These are phyloP conservation scores for Penicillium simplicissimum DNA, from an alignment of 495 filamentous ascomycete genomes.

Conservation along the genomic window DNA sequence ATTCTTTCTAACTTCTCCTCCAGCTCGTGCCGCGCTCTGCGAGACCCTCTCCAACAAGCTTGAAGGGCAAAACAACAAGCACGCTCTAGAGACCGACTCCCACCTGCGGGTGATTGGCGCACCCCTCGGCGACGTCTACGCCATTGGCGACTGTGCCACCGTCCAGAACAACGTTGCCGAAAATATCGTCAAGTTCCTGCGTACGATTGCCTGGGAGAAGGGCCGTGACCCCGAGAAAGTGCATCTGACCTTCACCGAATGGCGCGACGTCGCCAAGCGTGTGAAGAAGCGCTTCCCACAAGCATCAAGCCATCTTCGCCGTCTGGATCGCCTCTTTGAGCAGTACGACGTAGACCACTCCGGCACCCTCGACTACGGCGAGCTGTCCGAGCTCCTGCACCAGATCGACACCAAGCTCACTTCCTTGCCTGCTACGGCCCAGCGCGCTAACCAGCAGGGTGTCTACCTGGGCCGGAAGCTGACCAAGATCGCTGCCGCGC, in stretches of 20 bases:
- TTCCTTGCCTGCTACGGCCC: constrained; percentile 85
- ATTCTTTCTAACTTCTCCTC: constrained; percentile 3
- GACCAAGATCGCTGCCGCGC: constrained; percentile 81
- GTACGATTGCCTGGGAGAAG: constrained; percentile 87
- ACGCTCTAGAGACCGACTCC: constrained; percentile 92
- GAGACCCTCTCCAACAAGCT: constrained; percentile 71
- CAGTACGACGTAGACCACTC: constrained; percentile 91
- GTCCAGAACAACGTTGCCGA: constrained; percentile 94
- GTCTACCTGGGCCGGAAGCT: constrained; percentile 92
- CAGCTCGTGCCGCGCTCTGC: constrained; percentile 77
- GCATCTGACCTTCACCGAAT: constrained; percentile 81
- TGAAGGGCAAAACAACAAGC: constrained; percentile 79
- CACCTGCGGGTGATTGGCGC: constrained; percentile 91
- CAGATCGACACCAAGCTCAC: constrained; percentile 92
- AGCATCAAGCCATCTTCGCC: constrained; percentile 83
- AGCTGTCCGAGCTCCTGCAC: constrained; percentile 81
- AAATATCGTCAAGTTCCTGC: constrained; percentile 84
- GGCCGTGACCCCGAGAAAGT: constrained; percentile 84
- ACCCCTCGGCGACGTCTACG: constrained; percentile 93
- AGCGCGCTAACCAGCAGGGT: constrained; percentile 96
- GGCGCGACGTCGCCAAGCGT: constrained; percentile 76
- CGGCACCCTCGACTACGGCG: constrained; percentile 90
- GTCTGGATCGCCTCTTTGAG: constrained; percentile 85
- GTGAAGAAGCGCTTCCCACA: constrained; percentile 92
- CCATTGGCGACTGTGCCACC: constrained; percentile 94